Percentiles rank a stretch among this genome's conserved stretches.
Conservation (phyloP, 352 stramenopile genomes). For the Pythium sukuiense region DNA sequence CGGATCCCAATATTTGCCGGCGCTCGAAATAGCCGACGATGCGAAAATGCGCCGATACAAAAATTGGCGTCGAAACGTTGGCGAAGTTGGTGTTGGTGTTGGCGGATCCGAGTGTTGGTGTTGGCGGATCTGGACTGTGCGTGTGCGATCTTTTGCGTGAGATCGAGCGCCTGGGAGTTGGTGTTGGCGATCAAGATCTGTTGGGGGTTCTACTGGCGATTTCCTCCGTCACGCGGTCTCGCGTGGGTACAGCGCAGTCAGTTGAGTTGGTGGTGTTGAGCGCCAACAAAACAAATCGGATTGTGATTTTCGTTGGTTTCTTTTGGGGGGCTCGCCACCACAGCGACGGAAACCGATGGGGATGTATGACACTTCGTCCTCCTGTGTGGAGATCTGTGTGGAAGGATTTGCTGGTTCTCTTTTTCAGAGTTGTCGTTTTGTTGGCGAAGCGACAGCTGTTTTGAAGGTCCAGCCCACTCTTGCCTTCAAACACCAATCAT, state of each 20-base stretch:
- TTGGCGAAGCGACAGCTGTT: background rate
- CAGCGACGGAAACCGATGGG: background rate
- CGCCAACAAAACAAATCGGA: background rate
- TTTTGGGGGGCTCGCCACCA: background rate
- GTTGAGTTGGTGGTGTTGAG: too few species aligned
- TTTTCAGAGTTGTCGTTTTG: background rate
- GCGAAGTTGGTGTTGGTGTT: background rate
- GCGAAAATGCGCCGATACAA: background rate
- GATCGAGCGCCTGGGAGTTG: background rate
- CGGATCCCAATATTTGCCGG: background rate
- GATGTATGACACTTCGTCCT: background rate
- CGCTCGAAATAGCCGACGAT: slow-evolving; percentile 1
- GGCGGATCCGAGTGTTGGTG: background rate
- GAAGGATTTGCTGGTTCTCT: background rate
- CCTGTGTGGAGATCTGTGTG: background rate
- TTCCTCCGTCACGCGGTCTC: background rate
- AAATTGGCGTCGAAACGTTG: background rate
- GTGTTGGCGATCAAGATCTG: background rate
- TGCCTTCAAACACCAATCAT: slow-evolving; percentile 13
- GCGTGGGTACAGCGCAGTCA: background rate
- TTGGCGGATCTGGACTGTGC: background rate
- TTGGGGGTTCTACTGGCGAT: too few species aligned
- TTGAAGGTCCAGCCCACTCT: background rate
- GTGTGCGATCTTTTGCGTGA: background rate
- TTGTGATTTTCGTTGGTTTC: background rate